These are phyloP conservation scores for Hypomontagnella monticulosa DNA, from an alignment of 495 filamentous ascomycete genomes.

Conservation along the genomic window DNA sequence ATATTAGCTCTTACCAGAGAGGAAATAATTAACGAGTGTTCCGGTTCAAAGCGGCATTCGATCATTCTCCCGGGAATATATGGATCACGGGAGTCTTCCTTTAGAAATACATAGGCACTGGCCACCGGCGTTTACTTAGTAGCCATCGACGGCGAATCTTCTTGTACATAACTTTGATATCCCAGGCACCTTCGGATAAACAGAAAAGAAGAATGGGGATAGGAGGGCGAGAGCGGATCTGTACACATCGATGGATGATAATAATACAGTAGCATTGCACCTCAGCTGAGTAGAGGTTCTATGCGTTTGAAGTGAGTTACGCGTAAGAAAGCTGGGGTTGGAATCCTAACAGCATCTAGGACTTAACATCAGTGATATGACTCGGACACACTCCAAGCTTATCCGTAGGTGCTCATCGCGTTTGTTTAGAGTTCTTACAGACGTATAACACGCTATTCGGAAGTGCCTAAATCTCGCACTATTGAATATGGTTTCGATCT, in stretches of 20 bases:
- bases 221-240: slow-evolving; percentile 6
- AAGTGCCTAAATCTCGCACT: too few relatives aligned
- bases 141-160: slow-evolving; percentile 16
- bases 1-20: neutral
- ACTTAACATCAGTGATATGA: too few relatives aligned
- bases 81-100: neutral
- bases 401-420: too few relatives aligned
- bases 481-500: too few relatives aligned
- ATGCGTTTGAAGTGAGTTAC: too few relatives aligned
- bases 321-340: too few relatives aligned
- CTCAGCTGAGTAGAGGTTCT: neutral
- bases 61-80: neutral
- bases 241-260: slow-evolving; percentile 8
- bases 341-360: too few relatives aligned
- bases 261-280: slow-evolving; percentile 12
- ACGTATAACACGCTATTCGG: too few relatives aligned
- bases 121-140: neutral
- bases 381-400: too few relatives aligned
- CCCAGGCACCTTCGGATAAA: neutral
- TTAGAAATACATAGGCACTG: slow-evolving; percentile 6
- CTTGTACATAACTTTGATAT: slow-evolving; percentile 26
- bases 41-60: neutral
- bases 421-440: too few relatives aligned
- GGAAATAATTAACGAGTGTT: neutral
- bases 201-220: neutral